Evolutionary conservation across 495 filamentous ascomycete genomes (phyloP).

Genomic region (Aspergillus baeticus): DNA sequence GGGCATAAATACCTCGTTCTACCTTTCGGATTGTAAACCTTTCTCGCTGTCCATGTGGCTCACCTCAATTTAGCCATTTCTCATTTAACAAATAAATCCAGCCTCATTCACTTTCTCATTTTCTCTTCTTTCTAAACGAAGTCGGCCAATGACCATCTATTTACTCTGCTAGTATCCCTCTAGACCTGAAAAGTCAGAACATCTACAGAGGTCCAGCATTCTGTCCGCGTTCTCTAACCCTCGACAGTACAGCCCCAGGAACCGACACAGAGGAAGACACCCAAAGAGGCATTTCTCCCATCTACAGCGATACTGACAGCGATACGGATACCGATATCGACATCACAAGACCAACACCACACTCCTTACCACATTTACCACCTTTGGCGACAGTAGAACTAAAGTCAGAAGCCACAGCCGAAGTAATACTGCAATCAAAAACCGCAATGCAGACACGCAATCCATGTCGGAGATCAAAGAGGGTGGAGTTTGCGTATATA

Average conservation of each 20-base stretch:
- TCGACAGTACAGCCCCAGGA: not conserved
- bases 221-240: too few species aligned
- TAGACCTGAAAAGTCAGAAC: too few species aligned
- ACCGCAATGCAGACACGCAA: not conserved
- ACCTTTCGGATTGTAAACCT: too few species aligned
- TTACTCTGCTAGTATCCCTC: not conserved
- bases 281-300: not conserved
- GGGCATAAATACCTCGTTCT: not conserved
- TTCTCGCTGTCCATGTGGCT: too few species aligned
- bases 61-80: too few species aligned
- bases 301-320: not conserved
- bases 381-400: too few species aligned
- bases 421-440: not conserved
- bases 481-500: not conserved
- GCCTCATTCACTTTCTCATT: too few species aligned
- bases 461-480: not conserved
- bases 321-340: not conserved
- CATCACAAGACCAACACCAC: slow-evolving; percentile 1
- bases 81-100: too few species aligned
- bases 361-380: too few species aligned
- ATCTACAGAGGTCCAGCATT: too few species aligned
- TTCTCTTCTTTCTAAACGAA: too few species aligned
- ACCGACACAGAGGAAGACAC: not conserved
- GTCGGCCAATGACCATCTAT: not conserved
- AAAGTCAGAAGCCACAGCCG: not conserved